A percentile compares a stretch with the other conserved stretches of the same genome.
phyloP scores from a whole-genome alignment of 2,329 filamentous ascomycete species.

The Myriosclerotinia scirpicola region DNA sequence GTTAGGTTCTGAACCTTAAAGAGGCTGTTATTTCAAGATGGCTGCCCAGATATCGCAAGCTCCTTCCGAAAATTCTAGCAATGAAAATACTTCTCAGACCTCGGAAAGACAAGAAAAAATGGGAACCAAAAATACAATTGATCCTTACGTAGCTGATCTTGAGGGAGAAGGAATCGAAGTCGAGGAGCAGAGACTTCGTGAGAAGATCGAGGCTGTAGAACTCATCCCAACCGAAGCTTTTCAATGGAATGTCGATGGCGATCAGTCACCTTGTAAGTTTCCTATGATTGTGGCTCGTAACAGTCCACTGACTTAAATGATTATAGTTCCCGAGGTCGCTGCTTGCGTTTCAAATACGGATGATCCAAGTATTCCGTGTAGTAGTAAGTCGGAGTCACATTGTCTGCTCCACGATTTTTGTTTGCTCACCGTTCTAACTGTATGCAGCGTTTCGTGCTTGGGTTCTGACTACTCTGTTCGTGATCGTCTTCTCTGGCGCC shows the following conservation, averaged over 20 bases:
- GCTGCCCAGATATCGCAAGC: not conserved
- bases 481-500: constrained; percentile 24
- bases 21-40: not conserved
- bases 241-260: constrained; percentile 7
- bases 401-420: no score
- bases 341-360: constrained; percentile 8
- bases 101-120: no score
- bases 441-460: constrained; percentile 55
- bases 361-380: constrained; percentile 8
- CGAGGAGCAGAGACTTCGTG: not conserved
- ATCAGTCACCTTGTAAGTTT: constrained; percentile 13
- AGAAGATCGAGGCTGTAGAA: constrained; percentile 6
- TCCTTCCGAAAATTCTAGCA: no score
- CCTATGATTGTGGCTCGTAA: not conserved
- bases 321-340: constrained; percentile 10
- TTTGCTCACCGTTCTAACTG: not conserved
- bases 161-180: constrained; percentile 5
- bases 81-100: not conserved
- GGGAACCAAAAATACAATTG: not conserved
- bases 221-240: constrained; percentile 9
- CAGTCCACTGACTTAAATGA: not conserved
- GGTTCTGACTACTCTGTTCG: constrained; percentile 54
- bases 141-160: not conserved
- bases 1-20: not conserved
- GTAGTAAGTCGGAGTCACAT: not conserved